A percentile compares a stretch with the other conserved stretches of the same genome.
phyloP scores from a whole-genome alignment of 139 green algal genomes.

The Marvania coccoides region DNA sequence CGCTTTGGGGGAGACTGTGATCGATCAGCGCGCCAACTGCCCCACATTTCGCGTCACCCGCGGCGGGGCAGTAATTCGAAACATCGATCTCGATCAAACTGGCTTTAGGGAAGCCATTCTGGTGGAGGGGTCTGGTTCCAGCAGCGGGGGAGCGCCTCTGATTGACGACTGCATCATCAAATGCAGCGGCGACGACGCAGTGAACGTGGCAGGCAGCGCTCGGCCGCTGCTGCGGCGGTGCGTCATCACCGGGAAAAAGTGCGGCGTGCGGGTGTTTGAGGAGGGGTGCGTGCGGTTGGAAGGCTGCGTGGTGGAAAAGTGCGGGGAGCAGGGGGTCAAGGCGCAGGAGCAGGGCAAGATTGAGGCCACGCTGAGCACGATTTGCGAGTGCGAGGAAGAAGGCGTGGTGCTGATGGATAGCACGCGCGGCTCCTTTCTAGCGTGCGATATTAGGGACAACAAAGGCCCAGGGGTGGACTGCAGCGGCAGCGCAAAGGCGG shows the following conservation, averaged over 20 bases:
- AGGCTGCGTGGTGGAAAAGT: conserved; percentile 38
- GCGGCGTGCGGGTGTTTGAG: conserved; percentile 27
- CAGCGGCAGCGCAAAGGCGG: not conserved
- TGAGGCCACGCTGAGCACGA: conserved; percentile 1
- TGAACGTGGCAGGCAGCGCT: conserved; percentile 30
- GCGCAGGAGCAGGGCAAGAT: conserved; percentile 14
- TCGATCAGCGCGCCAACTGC: conserved; percentile 53
- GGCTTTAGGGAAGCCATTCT: conserved; percentile 50
- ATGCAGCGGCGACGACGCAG: conserved; percentile 45
- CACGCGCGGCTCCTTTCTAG: not conserved
- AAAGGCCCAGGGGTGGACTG: conserved; percentile 44
- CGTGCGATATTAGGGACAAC: conserved; percentile 24
- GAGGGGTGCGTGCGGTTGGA: conserved; percentile 2
- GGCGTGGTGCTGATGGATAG: conserved; percentile 35
- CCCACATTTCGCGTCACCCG: conserved; percentile 44
- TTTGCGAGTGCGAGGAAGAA: conserved; percentile 40
- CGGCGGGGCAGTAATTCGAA: conserved; percentile 36
- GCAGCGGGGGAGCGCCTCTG: conserved; percentile 16
- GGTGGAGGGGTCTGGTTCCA: conserved; percentile 16
- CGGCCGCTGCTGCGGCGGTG: conserved; percentile 38
- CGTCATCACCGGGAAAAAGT: conserved; percentile 32
- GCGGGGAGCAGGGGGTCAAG: conserved; percentile 28
- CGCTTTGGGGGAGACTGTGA: conserved; percentile 33
- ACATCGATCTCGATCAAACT: conserved; percentile 53
- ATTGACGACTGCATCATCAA: conserved; percentile 44